Base-by-base conservation (phyloP, 495 filamentous ascomycete species). In the Emericellopsis terricola region DNA sequence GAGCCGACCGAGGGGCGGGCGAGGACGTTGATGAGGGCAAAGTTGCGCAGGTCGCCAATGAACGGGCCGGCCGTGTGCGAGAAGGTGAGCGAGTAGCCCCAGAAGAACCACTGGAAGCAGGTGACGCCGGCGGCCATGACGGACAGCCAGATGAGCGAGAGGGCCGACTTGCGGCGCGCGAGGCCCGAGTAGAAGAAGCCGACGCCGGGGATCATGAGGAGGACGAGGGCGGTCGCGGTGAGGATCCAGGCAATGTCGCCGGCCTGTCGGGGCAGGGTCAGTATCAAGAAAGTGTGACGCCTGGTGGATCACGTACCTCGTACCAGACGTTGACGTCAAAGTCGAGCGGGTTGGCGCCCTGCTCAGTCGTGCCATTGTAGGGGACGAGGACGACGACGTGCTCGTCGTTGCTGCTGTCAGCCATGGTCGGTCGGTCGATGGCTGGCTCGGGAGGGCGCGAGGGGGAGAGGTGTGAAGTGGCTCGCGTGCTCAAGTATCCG, bases 141-240 rank as follows among this genome's bases (percentile, higher is more conserved):
- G n/a, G 85, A 85, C 14, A 94, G 73, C 85, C 84, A 94, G 55
- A 97, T 84, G 43, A 96, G 64, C 6, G 85, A 83, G 36, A 97
- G 69, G 10, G 89, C 89, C 1, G 84, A 93, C 65, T 96, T 97
- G 49, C 89, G 70, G 38, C 89, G 78, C n/a, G 89, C 89, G 23
- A 96, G 78, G 38, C 89, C 89, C 8, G 85, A 94, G 64, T 97
- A 97, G 68, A 97, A 94, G 71, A 97, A 94, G 30, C 84, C 89
- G 52, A 97, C 85, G 42, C 89, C 89, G 8, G 89, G 89, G 59
- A 97, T 89, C 89, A 97, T 97, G 50, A 96, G 73, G 44, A 97
- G 57, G 37, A 97, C 87, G 13, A 97, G 72, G 11, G 83, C 87
- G 8, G 89, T 81, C 8, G 79, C 71, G 5, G 74, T 78, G 40